A percentile compares a stretch with the other conserved stretches of the same genome.
phyloP scores from a whole-genome alignment of 2,329 filamentous ascomycete species.

The Penicillium brasilianum region DNA sequence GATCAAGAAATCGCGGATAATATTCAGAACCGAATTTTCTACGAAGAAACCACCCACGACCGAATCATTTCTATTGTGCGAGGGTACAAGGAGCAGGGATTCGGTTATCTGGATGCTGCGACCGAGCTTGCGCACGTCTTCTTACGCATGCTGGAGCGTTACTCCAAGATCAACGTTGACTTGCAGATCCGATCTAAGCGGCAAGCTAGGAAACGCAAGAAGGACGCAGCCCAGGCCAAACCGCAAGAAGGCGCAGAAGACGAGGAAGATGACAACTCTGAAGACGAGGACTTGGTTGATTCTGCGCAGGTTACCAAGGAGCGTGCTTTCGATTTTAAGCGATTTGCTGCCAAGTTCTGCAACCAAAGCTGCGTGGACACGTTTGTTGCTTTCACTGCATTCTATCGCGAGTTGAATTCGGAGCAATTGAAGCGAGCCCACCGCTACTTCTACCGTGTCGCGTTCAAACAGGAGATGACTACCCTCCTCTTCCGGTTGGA shows the following conservation, averaged over 20 bases:
- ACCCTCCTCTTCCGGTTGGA: conserved; percentile 90
- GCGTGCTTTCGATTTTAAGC: conserved; percentile 90
- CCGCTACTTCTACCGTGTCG: conserved; percentile 89
- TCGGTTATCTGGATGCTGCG: conserved; percentile 88
- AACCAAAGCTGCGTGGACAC: conserved; percentile 87
- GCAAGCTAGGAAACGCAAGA: conserved; percentile 73
- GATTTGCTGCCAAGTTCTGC: conserved; percentile 79
- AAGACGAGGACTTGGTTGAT: conserved; percentile 74
- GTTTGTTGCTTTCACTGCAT: conserved; percentile 78
- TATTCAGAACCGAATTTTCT: conserved; percentile 95
- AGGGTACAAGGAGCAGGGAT: conserved; percentile 91
- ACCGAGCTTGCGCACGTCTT: conserved; percentile 94
- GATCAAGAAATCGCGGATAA: conserved; percentile 98
- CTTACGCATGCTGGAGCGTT: conserved; percentile 85
- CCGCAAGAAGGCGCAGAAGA: conserved; percentile 61
- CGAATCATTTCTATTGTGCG: conserved; percentile 78
- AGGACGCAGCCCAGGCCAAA: conserved; percentile 45
- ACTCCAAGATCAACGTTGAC: conserved; percentile 92
- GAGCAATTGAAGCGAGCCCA: conserved; percentile 89
- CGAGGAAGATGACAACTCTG: conserved; percentile 63
- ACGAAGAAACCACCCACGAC: conserved; percentile 94
- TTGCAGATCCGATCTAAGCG: conserved; percentile 87
- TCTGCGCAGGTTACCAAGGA: conserved; percentile 76
- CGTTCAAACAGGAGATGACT: conserved; percentile 91
- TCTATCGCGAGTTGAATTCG: conserved; percentile 78